Percentiles rank a stretch among this genome's conserved stretches.
phyloP scores from a whole-genome alignment of 306 rosid species.

The Vigna angularis region DNA sequence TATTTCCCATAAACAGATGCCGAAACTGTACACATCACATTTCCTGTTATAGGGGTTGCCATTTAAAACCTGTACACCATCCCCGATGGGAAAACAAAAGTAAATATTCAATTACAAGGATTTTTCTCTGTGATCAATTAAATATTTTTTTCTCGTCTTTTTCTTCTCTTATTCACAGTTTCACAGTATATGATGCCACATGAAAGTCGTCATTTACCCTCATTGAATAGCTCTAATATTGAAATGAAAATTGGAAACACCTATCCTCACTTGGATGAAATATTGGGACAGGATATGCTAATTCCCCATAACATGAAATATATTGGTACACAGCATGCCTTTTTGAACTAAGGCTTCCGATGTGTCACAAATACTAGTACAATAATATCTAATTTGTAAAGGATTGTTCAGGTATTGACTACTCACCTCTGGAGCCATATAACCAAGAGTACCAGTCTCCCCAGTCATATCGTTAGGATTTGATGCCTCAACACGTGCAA shows the following conservation, averaged over 20 bases:
- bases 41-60: slow-evolving; percentile 97
- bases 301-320: slow-evolving; percentile 16
- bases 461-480: slow-evolving; percentile 99
- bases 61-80: slow-evolving; percentile 80
- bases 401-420: slow-evolving; percentile 25
- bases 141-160: background rate
- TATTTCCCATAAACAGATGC: slow-evolving; percentile 94
- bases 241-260: slow-evolving; percentile 1
- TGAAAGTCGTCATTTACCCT: slow-evolving; percentile 14
- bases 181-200: slow-evolving; percentile 9
- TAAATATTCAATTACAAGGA: slow-evolving; percentile 33
- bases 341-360: slow-evolving; percentile 10
- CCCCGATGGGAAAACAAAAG: slow-evolving; percentile 44
- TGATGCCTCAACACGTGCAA: slow-evolving; percentile 98
- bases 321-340: slow-evolving; percentile 19
- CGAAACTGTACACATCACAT: slow-evolving; percentile 97
- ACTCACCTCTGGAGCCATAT: slow-evolving; percentile 99
- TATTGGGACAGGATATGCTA: slow-evolving; percentile 8
- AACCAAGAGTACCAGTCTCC: slow-evolving; percentile 99
- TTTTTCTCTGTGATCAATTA: slow-evolving; percentile 20
- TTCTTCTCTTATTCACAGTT: slow-evolving; percentile 11
- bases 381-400: slow-evolving; percentile 23
- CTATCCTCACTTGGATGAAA: slow-evolving; percentile 4
- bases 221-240: slow-evolving; percentile 10
- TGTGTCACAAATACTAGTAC: background rate